These are phyloP conservation scores for Terana coerulea DNA, from an alignment of 768 basidiomycete genomes.

Conservation along the genomic window DNA sequence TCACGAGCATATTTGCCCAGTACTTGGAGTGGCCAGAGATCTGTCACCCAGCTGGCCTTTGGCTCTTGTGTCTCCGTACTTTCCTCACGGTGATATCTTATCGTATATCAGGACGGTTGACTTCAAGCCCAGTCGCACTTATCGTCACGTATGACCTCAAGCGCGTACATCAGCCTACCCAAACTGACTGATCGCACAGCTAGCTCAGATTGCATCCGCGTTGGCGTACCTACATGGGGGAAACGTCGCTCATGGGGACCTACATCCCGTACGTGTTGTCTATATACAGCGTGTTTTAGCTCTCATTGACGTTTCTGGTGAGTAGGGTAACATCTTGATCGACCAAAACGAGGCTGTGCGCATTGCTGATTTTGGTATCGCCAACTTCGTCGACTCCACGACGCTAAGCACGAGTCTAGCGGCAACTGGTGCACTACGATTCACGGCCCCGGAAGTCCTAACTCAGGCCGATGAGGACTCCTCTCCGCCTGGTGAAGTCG, in stretches of 20 bases:
- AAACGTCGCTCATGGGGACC: constrained; percentile 1
- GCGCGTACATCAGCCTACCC: neutral
- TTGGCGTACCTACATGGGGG: neutral
- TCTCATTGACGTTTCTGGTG: neutral
- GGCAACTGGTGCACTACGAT: neutral
- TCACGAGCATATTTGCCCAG: neutral
- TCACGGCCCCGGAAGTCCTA: neutral
- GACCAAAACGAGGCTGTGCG: neutral
- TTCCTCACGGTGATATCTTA: neutral
- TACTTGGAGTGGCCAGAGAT: neutral
- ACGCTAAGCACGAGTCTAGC: neutral
- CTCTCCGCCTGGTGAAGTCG: too few relatives aligned
- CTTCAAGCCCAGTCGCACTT: too few relatives aligned
- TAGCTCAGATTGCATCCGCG: neutral
- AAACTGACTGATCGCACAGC: neutral
- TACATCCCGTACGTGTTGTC: neutral
- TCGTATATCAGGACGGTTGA: neutral
- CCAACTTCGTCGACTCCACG: neutral
- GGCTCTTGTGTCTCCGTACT: neutral
- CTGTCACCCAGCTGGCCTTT: neutral
- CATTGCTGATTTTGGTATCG: neutral
- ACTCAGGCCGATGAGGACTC: neutral
- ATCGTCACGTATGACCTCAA: neutral
- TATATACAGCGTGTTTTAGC: neutral
- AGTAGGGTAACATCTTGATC: neutral